Base-by-base conservation (phyloP, 2,329 filamentous ascomycete genomes). In the Penicillium hordei region DNA sequence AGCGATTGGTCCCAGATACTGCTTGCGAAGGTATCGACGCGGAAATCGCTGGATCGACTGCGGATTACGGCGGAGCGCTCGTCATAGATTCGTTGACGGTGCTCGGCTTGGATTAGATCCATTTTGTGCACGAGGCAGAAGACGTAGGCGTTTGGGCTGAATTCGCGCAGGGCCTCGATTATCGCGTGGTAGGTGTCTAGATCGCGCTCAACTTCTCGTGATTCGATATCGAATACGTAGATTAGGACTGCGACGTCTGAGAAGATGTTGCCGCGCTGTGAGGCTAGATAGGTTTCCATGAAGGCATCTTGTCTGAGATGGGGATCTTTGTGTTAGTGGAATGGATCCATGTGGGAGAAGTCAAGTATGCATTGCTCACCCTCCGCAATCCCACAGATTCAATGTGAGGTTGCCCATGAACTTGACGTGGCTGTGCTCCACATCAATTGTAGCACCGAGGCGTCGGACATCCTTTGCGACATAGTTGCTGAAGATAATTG, bases 61-160 rank as follows among this genome's bases (percentile, higher is more conserved):
- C 88, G 85, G 61, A 97, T 90, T 55, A 92, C 81, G 31, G 85
- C 82, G 25, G 92, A 88, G 60, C 91, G 88, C 68, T 96, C 90
- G 61, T 93, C 88, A 75, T 96, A 97, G 62, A 96, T 86, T 58
- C 86, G 81, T 71, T 92, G 88, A 60, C 93, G 89, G 65, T 89
- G 86, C 57, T 89, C 85, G 39, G 87, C 85, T 65, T 93, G 89
- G 48, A 97, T 91, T 27, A 99, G 85, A 74, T 99, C 94, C 90
- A 99, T 97, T 78, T 99, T 99, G 86, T 99, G 94, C 65, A 99
- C 90, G 44, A 99, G 86, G 60, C 94, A 90, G 78, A 97, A 99
- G 69, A 99, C 88, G 73, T 90, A 90, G 61, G 93, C 91, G 34
- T 78, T 78, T 2, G 86, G 85, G 48, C 90, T 95, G 81, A 87